These are phyloP conservation scores for Ustilago loliicola DNA, from an alignment of 1,284 basidiomycete genomes.

Conservation along the genomic window DNA sequence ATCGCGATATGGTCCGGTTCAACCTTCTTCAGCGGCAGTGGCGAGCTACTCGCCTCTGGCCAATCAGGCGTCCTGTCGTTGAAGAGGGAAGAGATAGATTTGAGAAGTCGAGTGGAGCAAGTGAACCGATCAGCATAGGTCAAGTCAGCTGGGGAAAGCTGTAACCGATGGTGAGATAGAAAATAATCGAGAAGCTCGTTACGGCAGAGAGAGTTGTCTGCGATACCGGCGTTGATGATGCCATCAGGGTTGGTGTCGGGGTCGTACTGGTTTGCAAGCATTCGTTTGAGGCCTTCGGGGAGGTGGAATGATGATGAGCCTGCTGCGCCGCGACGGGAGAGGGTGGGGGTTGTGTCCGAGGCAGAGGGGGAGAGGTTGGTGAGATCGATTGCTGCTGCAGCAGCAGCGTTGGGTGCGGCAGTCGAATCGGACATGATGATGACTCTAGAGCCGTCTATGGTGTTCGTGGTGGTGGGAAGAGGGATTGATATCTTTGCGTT, in stretches of 20 bases:
- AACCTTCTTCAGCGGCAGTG: conserved; percentile 42
- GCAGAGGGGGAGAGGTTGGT: conserved; percentile 6
- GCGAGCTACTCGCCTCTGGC: conserved; percentile 33
- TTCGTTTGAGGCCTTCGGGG: conserved; percentile 25
- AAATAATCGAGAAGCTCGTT: conserved; percentile 51
- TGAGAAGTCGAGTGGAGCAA: conserved; percentile 34
- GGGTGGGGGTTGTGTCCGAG: conserved; percentile 18
- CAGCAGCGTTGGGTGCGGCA: conserved; percentile 9
- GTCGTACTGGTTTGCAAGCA: conserved; percentile 50
- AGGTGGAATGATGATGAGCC: conserved; percentile 26
- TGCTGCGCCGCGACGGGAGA: conserved; percentile 42
- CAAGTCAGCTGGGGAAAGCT: conserved; percentile 49
- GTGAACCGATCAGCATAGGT: conserved; percentile 59
- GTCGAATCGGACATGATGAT: conserved; percentile 8
- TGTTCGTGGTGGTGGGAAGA: neutral
- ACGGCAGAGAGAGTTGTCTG: conserved; percentile 58
- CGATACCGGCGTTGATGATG: conserved; percentile 60
- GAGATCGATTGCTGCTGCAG: conserved; percentile 16
- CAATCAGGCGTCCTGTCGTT: conserved; percentile 42
- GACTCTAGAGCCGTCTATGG: neutral
- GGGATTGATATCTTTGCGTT: neutral
- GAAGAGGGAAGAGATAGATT: conserved; percentile 44
- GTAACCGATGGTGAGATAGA: conserved; percentile 35
- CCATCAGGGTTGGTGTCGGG: conserved; percentile 51
- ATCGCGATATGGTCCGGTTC: conserved; percentile 54